Evolutionary conservation across 768 basidiomycete genomes (phyloP), one percentile per base, ranked within the genome.

Genomic region (Collybia mongolica): DNA sequence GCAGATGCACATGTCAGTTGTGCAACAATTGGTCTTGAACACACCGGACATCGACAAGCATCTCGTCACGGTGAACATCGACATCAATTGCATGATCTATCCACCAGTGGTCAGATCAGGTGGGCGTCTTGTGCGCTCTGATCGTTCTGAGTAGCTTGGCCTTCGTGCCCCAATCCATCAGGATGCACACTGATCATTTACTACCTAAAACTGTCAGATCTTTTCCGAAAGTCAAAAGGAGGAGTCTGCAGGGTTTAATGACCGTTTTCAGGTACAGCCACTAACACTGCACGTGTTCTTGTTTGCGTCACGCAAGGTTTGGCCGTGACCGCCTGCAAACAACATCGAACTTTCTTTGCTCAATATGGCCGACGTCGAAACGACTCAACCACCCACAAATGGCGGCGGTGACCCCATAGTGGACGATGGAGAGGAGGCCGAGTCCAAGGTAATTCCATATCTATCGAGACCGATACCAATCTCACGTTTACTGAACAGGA

Each of bases 391-490:
- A 8, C 54, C 68, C 26, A 57, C 68, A 53, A 69, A 68, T 46
- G 70, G 59, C 39, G 62, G 58, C 44, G 60, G 54, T 26, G 73
- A 79, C 42, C 54, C 61, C 20, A 60, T 67, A 23, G 67, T 82
- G 40, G 82, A 85, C 49, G 81, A 84, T 71, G 76, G 71, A 1
- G 84, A 86, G 52, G 84, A 86, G 50, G 81, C 75, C 1, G 83
- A 86, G 59, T 77, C 82, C 18, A 82, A 83, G 71, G 83, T 81
- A 52, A 57, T 56, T 41, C 26, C 22, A 20, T 44, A 41, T 40
- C 36, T 17, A 51, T 39, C 44, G 44, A 29, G 42, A n/a, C 48
- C 44, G 39, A 52, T 46, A 32, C 54, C 54, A 56, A 54, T 43
- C 46, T 49, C 39, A 46, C 49, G 53, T 61, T 47, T 52, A 32